phyloP scores from a whole-genome alignment of 805 yeast species.

The Wickerhamomyces bovis region DNA sequence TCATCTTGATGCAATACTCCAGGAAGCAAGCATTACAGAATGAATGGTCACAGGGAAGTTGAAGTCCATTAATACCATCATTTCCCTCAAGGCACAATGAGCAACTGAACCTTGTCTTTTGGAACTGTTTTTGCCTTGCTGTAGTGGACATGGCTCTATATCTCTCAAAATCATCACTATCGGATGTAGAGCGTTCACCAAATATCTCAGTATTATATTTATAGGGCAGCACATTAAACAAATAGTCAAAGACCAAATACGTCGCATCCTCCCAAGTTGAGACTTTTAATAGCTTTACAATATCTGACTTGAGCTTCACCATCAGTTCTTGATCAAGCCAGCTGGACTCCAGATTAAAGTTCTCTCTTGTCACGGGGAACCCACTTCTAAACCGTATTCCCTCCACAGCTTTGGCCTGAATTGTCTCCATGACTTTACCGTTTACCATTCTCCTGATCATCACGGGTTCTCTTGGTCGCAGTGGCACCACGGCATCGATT shows the following conservation, averaged over 20 bases:
- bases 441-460: background rate
- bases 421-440: background rate
- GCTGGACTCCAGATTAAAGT: conserved; percentile 21
- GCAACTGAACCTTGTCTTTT: conserved; percentile 38
- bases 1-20: conserved; percentile 36
- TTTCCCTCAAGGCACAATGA: conserved; percentile 49
- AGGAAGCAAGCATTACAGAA: conserved; percentile 42
- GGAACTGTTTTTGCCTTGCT: conserved; percentile 25
- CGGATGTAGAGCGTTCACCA: conserved; percentile 9
- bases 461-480: background rate
- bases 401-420: background rate
- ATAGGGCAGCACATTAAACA: conserved; percentile 23
- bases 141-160: conserved; percentile 20
- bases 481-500: background rate
- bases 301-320: conserved; percentile 9
- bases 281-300: background rate
- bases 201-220: conserved; percentile 6
- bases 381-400: conserved; percentile 14
- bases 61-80: conserved; percentile 37
- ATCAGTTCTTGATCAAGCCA: conserved; percentile 26
- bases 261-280: conserved; percentile 13
- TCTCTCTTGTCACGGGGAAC: conserved; percentile 28
- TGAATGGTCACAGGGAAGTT: conserved; percentile 39
- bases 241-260: conserved; percentile 37
- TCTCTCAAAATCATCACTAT: conserved; percentile 1